Evolutionary conservation across 2,329 filamentous ascomycete species (phyloP).

Genomic region (Diaporthe sp.): DNA sequence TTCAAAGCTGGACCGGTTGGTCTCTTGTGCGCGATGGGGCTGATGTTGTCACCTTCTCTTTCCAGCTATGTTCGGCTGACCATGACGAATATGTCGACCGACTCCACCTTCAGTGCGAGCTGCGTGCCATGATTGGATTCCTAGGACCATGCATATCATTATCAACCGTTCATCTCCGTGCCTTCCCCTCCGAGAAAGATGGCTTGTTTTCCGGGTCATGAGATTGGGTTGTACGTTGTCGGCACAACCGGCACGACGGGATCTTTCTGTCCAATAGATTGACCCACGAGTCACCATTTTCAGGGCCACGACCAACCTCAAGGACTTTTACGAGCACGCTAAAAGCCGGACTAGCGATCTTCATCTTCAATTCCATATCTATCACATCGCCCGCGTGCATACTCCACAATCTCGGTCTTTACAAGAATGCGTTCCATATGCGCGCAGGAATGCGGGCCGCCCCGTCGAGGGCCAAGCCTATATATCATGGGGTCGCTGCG

Average conservation of each 20-base stretch:
- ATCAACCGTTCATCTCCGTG: not conserved
- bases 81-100: not conserved
- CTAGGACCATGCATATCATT: not conserved
- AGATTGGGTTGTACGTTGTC: conserved; percentile 6
- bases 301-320: not conserved
- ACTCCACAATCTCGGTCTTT: not conserved
- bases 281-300: conserved; percentile 7
- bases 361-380: not conserved
- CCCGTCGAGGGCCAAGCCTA: not conserved
- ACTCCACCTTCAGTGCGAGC: not conserved
- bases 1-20: no score
- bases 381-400: not conserved
- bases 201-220: not conserved
- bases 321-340: conserved; percentile 21
- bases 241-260: conserved; percentile 5
- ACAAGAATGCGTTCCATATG: not conserved
- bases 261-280: conserved; percentile 14
- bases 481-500: not conserved
- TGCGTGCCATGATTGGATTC: not conserved
- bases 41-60: not conserved
- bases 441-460: not conserved
- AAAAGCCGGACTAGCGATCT: not conserved
- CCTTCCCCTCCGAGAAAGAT: not conserved
- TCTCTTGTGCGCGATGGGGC: not conserved
- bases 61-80: not conserved